Base-by-base conservation (phyloP, 805 yeast species). In the Candida schatavii region DNA sequence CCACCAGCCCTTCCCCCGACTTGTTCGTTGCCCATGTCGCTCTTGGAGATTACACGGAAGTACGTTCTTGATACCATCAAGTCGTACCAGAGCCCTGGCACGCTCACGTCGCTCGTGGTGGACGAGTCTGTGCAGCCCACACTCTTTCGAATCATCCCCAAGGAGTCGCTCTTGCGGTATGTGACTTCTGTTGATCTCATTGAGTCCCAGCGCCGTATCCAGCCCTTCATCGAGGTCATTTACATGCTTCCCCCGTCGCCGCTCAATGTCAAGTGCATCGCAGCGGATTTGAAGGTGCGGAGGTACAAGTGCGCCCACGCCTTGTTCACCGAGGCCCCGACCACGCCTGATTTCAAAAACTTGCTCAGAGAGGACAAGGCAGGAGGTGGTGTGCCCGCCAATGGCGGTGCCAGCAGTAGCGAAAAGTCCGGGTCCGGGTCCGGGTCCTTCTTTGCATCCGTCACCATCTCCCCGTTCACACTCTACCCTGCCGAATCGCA, bases 251-350 rank as follows among this genome's bases (percentile, higher is more conserved):
- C 85, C 39, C 89, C 95, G 0, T 63, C 80, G 4, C 62, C 66
- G 27, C 88, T 77, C 64, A 78, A 83, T 29, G 64, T 88, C 44
- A 83, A 82, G 43, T 90, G 98, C 62, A 72, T 93, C 17, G 62
- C 80, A 37, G 81, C 90, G 0, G 99, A 93, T 61, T 74, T 77
- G 7, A 67, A 70, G 17, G 85, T 91, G 1, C 68, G 77, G n/a
- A 75, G 95, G 43, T 93, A 90, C 64, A 79, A 79, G 42, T 75
- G 72, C 32, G 90, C 90, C 1, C 83, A 85, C 57, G 74, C 88
- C 4, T 74, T 85, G 45, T 81, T 91, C 51, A 63, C 86, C 10
- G 90, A 95, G 0, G 83, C 50, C 4, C 35, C 45, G 4, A 17
- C 35, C 4, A 14, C 35, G 18, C 35, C 35, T 9, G 35, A 31